These are phyloP conservation scores for Nothomitra cinnamomea DNA, from an alignment of 2,329 filamentous ascomycete genomes.

Conservation along the genomic window DNA sequence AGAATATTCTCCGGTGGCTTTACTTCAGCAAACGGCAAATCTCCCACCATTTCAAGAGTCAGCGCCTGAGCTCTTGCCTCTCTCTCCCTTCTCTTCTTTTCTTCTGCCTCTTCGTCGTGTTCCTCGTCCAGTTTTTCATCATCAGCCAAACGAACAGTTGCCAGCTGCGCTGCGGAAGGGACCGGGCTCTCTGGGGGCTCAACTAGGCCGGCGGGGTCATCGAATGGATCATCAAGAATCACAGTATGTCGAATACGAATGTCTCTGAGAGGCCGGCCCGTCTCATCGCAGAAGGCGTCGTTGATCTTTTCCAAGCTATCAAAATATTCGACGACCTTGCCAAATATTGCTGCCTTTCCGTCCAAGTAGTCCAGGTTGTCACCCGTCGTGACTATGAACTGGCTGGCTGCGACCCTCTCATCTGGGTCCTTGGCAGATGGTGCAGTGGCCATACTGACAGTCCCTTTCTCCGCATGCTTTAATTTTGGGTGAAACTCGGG, in stretches of 20 bases:
- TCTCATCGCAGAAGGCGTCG: constrained; percentile 68
- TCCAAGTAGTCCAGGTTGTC: constrained; percentile 83
- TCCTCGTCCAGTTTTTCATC: constrained; percentile 69
- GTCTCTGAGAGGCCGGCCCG: constrained; percentile 76
- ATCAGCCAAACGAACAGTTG: constrained; percentile 80
- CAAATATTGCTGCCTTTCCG: constrained; percentile 87
- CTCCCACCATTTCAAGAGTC: constrained; percentile 94
- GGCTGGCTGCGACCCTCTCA: constrained; percentile 65
- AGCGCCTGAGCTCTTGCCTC: constrained; percentile 88
- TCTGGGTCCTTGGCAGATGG: constrained; percentile 62
- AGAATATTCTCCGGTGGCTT: constrained; percentile 93
- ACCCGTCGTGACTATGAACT: constrained; percentile 85
- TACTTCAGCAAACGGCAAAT: constrained; percentile 92
- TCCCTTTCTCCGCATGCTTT: constrained; percentile 77
- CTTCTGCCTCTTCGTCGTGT: constrained; percentile 62
- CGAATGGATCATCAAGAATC: constrained; percentile 79
- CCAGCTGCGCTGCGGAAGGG: constrained; percentile 70
- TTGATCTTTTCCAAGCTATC: constrained; percentile 91
- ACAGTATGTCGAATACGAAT: constrained; percentile 90
- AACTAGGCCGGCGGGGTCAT: constrained; percentile 59
- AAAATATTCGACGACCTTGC: constrained; percentile 89
- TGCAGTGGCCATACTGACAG: constrained; percentile 94
- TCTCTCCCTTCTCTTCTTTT: constrained; percentile 66
- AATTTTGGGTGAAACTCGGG: constrained; percentile 75
- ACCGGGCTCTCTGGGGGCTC: constrained; percentile 67